Base-by-base conservation (phyloP, 495 filamentous ascomycete species). In the Astrothelium macrocarpum region DNA sequence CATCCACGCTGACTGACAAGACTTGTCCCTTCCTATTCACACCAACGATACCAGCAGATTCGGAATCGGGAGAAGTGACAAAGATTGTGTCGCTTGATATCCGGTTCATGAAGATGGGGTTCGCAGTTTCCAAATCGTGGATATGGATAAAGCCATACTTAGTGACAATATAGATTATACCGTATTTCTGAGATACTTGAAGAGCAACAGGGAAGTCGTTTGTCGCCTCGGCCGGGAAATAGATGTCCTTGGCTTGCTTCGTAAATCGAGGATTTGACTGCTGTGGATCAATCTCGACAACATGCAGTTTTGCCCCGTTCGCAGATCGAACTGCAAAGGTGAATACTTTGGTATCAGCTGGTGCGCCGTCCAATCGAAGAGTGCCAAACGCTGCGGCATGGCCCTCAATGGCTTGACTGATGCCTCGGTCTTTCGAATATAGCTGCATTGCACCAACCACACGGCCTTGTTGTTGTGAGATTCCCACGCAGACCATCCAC, bases 71-170 rank as follows among this genome's bases (percentile, higher is more conserved):
- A 4, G 91, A 86, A 14, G 91, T 96, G 18, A 91, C 92, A 78
- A 99, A 99, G 71, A 99, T 97, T 0, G 94, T 99, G 72, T 99
- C 94, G 78, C 91, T 95, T 25, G 94, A 99, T 71, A 99, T 99
- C 60, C 94, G 88, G 78, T 99, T 97, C 92, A 99, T 96, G 84
- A 96, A 99, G 72, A 99, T 93, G 72, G 91, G 94, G n/a, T 89
- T 90, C 36, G 90, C 94, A 5, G 90, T 93, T 78, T 97, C 94
- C 53, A 99, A 84, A 70, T 99, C 94, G 75, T 97, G 97, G 11
- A 99, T 83, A 75, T 99, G 94, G 68, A 99, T 97, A 77, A 97
- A 99, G 46, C 94, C 94, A 72, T 97, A 99, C 73, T 99, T 99
- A 20, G 94, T 99, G 62, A 97, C 90, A 43, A 99, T 84, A 75